Evolutionary conservation across 2,329 filamentous ascomycete species (phyloP).

Genomic region (Samsoniella hepiali): DNA sequence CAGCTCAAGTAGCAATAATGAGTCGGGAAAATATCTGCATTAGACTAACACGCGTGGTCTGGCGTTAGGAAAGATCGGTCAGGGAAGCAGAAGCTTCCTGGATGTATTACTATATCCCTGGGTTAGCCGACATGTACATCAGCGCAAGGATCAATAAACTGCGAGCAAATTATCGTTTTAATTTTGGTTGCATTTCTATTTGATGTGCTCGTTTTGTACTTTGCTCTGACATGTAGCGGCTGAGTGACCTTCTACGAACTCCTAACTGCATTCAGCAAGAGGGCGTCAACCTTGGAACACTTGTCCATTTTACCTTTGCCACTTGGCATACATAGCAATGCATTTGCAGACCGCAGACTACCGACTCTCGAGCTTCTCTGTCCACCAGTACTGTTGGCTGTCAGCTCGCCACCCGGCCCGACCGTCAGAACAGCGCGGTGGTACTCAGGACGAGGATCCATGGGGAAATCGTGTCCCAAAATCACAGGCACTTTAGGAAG

Average conservation of each 20-base stretch:
- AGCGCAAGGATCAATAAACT: constrained; percentile 27
- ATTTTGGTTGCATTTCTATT: background rate
- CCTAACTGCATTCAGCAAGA: constrained; percentile 65
- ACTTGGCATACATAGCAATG: constrained; percentile 70
- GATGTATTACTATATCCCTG: constrained; percentile 35
- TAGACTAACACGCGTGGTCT: constrained; percentile 28
- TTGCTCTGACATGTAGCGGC: background rate
- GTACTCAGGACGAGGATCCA: constrained; percentile 84
- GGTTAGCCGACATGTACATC: constrained; percentile 34
- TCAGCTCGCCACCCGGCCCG: constrained; percentile 62
- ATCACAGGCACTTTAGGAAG: constrained; percentile 69
- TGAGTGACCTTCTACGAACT: constrained; percentile 16
- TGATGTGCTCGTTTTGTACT: background rate
- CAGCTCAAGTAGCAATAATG: constrained; percentile 3
- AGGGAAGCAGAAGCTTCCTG: constrained; percentile 31
- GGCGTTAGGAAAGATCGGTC: constrained; percentile 41
- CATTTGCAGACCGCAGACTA: constrained; percentile 86
- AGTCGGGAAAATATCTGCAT: constrained; percentile 18
- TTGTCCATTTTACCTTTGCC: constrained; percentile 62
- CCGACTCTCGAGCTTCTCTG: constrained; percentile 89
- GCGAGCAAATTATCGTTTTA: constrained; percentile 23
- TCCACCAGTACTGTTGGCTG: constrained; percentile 78
- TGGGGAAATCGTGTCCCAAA: constrained; percentile 67
- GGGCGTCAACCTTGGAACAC: constrained; percentile 69
- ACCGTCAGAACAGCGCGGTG: constrained; percentile 76